Evolutionary conservation across 2,329 filamentous ascomycete genomes (phyloP).

Genomic region (Dryadomyces quercivorus): DNA sequence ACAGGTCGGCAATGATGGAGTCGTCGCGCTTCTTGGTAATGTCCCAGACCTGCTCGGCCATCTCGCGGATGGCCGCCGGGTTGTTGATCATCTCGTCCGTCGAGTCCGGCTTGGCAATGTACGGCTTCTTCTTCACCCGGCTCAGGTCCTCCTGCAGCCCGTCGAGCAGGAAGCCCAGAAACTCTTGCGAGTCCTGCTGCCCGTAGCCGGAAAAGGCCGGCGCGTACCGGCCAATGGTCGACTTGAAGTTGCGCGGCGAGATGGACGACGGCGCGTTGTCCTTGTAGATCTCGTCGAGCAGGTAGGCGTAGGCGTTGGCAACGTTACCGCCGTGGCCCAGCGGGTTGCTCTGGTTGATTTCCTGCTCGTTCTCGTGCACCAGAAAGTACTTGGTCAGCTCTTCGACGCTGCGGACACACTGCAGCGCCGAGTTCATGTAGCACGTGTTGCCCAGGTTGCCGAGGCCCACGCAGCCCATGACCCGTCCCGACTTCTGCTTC

Average conservation of each 20-base stretch:
- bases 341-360: constrained; percentile 77
- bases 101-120: constrained; percentile 94
- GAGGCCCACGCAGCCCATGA: constrained; percentile 68
- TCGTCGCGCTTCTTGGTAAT: constrained; percentile 90
- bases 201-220: constrained; percentile 86
- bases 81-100: constrained; percentile 92
- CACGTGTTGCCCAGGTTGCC: constrained; percentile 93
- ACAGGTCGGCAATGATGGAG: constrained; percentile 88
- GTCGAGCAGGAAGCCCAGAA: constrained; percentile 87
- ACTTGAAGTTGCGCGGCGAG: constrained; percentile 71
- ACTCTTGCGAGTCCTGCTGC: constrained; percentile 96
- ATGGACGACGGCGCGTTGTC: constrained; percentile 55
- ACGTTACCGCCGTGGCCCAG: constrained; percentile 78
- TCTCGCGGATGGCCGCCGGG: constrained; percentile 63
- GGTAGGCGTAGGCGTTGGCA: constrained; percentile 66
- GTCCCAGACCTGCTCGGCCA: constrained; percentile 81
- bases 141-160: constrained; percentile 92
- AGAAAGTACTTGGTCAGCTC: constrained; percentile 91
- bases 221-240: constrained; percentile 66
- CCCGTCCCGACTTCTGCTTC: constrained; percentile 56
- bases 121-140: constrained; percentile 87
- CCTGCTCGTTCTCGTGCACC: constrained; percentile 56
- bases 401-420: constrained; percentile 87
- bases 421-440: constrained; percentile 97
- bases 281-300: constrained; percentile 69